Conservation (phyloP, 768 basidiomycete genomes). For the Pleurotus platypus region DNA sequence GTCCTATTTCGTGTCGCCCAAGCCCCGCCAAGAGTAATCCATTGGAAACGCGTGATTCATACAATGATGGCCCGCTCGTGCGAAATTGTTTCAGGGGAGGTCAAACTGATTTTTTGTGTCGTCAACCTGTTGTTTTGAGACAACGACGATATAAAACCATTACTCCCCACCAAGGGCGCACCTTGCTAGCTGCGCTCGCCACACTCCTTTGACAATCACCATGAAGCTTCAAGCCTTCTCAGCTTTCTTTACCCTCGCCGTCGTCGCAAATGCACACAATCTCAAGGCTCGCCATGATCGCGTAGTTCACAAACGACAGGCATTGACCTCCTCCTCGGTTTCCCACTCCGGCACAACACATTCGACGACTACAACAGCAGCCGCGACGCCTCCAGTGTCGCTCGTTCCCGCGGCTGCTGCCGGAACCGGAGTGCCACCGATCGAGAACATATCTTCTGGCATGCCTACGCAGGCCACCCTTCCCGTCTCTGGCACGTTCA, state of each 20-base stretch:
- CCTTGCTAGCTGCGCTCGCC: constrained; percentile 9
- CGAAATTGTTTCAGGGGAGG: neutral
- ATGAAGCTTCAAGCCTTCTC: constrained; percentile 45
- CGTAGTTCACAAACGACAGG: constrained; percentile 38
- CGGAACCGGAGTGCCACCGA: constrained; percentile 13
- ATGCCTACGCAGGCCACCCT: constrained; percentile 54
- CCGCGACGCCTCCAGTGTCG: constrained; percentile 11
- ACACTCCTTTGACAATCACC: constrained; percentile 14
- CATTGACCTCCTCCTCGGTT: constrained; percentile 10
- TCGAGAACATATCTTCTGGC: constrained; percentile 49
- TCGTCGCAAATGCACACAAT: constrained; percentile 31
- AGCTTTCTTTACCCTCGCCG: constrained; percentile 42
- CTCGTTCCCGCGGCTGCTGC: constrained; percentile 7
- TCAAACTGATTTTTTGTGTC: constrained; percentile 8
- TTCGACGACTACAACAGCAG: constrained; percentile 5
- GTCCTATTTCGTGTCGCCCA: neutral
- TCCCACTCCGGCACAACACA: constrained; percentile 8
- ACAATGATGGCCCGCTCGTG: constrained; percentile 1
- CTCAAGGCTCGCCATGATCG: constrained; percentile 31
- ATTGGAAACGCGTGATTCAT: constrained; percentile 3
- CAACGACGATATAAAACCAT: neutral
- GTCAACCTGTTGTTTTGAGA: constrained; percentile 5
- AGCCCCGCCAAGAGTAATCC: neutral
- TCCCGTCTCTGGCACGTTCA: constrained; percentile 47
- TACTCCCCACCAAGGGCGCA: neutral